phyloP scores from a whole-genome alignment of 768 basidiomycete species.

The Boletus speciosus region DNA sequence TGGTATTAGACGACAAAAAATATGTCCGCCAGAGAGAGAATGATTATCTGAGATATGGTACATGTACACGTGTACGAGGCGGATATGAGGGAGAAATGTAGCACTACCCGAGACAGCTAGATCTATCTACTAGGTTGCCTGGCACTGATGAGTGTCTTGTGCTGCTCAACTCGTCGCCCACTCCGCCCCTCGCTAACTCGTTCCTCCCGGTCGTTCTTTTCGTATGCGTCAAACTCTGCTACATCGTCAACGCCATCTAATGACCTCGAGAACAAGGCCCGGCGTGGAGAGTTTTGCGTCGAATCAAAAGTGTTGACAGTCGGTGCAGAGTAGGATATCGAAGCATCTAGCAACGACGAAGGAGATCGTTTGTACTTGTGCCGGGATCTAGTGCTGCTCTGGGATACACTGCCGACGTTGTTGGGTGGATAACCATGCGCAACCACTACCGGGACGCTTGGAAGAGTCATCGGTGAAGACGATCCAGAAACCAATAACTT shows the following conservation, averaged over 20 bases:
- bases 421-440: slow-evolving; percentile 56
- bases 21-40: neutral
- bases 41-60: slow-evolving; percentile 17
- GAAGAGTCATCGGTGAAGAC: slow-evolving; percentile 14
- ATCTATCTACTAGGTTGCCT: slow-evolving; percentile 18
- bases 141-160: slow-evolving; percentile 31
- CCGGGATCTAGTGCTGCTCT: slow-evolving; percentile 22
- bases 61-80: slow-evolving; percentile 16
- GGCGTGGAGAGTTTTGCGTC: too few relatives aligned
- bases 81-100: slow-evolving; percentile 1
- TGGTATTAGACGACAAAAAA: neutral
- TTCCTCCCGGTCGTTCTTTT: slow-evolving; percentile 53
- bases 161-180: slow-evolving; percentile 37
- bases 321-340: too few relatives aligned
- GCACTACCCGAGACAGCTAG: neutral
- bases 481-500: slow-evolving; percentile 14
- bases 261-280: too few relatives aligned
- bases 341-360: too few relatives aligned
- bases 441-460: slow-evolving; percentile 1
- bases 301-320: too few relatives aligned
- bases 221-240: slow-evolving; percentile 33
- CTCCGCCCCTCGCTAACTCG: slow-evolving; percentile 48
- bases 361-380: slow-evolving; percentile 18
- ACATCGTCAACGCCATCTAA: neutral
- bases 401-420: slow-evolving; percentile 38